Conservation (phyloP, 495 filamentous ascomycete genomes). For the Aspergillus incahuasiensis region DNA sequence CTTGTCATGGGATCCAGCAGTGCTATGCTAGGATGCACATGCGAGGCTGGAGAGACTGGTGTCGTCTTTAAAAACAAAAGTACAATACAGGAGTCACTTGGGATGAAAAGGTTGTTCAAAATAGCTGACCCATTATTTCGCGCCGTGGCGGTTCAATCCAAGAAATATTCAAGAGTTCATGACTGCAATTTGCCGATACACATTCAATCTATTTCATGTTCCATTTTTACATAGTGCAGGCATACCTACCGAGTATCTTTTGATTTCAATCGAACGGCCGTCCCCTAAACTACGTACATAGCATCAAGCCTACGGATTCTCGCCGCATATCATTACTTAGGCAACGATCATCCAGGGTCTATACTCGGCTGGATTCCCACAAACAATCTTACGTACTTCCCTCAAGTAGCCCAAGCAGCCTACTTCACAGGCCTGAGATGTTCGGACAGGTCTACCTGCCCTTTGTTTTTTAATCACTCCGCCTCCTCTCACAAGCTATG, state of each 20-base stretch:
- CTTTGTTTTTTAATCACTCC: too few species aligned
- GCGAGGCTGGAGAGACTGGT: slow-evolving; percentile 25
- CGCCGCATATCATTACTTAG: too few species aligned
- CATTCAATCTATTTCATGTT: not conserved
- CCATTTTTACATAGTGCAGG: not conserved
- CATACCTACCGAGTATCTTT: not conserved
- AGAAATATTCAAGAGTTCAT: slow-evolving; percentile 42
- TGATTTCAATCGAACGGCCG: too few species aligned
- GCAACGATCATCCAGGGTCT: too few species aligned
- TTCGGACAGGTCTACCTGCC: too few species aligned
- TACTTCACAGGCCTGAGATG: too few species aligned
- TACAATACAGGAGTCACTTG: slow-evolving; percentile 34
- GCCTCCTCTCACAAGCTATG: too few species aligned
- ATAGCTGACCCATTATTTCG: slow-evolving; percentile 44
- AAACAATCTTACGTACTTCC: too few species aligned
- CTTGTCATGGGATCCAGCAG: slow-evolving; percentile 29
- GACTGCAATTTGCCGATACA: slow-evolving; percentile 1
- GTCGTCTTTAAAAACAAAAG: slow-evolving; percentile 25
- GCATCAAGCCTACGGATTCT: too few species aligned
- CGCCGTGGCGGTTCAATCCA: slow-evolving; percentile 50
- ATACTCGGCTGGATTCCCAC: too few species aligned
- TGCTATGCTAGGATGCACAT: slow-evolving; percentile 38
- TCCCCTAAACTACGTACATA: too few species aligned
- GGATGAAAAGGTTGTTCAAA: slow-evolving; percentile 46
- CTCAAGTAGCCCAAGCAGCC: too few species aligned